Conservation (phyloP, 2,329 filamentous ascomycete genomes). For the Blumeriella jaapii region DNA sequence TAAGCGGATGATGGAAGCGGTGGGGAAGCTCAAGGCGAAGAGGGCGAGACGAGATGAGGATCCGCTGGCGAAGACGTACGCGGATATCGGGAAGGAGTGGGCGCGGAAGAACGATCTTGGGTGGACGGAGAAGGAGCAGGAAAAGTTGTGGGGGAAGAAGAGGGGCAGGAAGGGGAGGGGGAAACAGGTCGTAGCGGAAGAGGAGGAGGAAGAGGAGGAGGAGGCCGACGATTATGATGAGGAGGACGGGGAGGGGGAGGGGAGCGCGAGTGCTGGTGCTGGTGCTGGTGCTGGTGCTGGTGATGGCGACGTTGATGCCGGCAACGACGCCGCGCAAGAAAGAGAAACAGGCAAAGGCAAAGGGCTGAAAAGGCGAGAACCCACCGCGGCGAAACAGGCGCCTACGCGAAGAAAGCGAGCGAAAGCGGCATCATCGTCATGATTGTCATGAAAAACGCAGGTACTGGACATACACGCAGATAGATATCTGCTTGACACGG, state of each 20-base stretch:
- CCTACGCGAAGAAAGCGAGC: too few relatives aligned
- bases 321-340: too few relatives aligned
- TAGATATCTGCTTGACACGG: too few relatives aligned
- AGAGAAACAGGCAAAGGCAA: too few relatives aligned
- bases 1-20: slow-evolving; percentile 66
- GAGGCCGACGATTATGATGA: slow-evolving; percentile 4
- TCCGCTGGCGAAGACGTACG: slow-evolving; percentile 19
- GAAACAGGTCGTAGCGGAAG: slow-evolving; percentile 3
- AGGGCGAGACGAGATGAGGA: slow-evolving; percentile 1
- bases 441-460: too few relatives aligned
- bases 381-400: too few relatives aligned
- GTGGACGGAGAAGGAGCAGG: slow-evolving; percentile 20
- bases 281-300: too few relatives aligned
- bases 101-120: slow-evolving; percentile 25
- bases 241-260: slow-evolving; percentile 1
- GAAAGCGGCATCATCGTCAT: too few relatives aligned
- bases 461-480: too few relatives aligned
- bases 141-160: slow-evolving; percentile 13
- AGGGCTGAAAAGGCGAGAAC: too few relatives aligned
- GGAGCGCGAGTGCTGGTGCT: slow-evolving; percentile 2
- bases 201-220: slow-evolving; percentile 2
- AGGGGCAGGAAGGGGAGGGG: slow-evolving; percentile 11
- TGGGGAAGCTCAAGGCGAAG: slow-evolving; percentile 49
- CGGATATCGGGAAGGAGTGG: slow-evolving; percentile 25
- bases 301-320: too few relatives aligned